These are phyloP conservation scores for Ulmus americana DNA, from an alignment of 331 rosid genomes.

Conservation along the genomic window DNA sequence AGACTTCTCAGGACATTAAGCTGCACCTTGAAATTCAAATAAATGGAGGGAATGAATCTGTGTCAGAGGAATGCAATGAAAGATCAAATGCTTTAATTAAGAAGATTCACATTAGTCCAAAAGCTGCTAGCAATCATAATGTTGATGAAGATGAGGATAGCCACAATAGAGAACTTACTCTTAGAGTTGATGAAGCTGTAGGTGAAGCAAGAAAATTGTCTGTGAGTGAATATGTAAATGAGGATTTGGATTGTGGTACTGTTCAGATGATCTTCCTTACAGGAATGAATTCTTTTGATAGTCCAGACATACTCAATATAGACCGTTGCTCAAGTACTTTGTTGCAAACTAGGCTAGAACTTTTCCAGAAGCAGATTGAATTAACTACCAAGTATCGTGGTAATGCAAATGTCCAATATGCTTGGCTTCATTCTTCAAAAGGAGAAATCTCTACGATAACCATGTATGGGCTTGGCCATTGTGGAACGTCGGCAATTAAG, in stretches of 20 bases:
- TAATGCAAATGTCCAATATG: slow-evolving; percentile 16
- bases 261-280: slow-evolving; percentile 6
- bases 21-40: slow-evolving; percentile 18
- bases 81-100: slow-evolving; percentile 10
- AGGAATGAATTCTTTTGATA: neutral
- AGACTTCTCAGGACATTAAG: neutral
- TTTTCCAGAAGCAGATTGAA: slow-evolving; percentile 19
- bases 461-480: slow-evolving; percentile 14
- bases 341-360: slow-evolving; percentile 10
- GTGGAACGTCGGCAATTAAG: neutral
- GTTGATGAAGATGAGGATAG: neutral
- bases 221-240: neutral
- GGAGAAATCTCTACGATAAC: neutral
- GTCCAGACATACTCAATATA: neutral
- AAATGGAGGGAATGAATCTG: neutral
- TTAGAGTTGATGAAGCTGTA: neutral
- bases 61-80: slow-evolving; percentile 6
- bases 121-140: too few relatives aligned
- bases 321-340: slow-evolving; percentile 3
- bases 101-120: slow-evolving; percentile 1
- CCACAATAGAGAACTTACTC: neutral
- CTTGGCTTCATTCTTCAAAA: slow-evolving; percentile 19
- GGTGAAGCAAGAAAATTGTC: neutral
- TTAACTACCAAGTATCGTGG: slow-evolving; percentile 2
- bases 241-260: slow-evolving; percentile 2